phyloP scores from a whole-genome alignment of 345 rosid species.

The Arabidopsis suecica region DNA sequence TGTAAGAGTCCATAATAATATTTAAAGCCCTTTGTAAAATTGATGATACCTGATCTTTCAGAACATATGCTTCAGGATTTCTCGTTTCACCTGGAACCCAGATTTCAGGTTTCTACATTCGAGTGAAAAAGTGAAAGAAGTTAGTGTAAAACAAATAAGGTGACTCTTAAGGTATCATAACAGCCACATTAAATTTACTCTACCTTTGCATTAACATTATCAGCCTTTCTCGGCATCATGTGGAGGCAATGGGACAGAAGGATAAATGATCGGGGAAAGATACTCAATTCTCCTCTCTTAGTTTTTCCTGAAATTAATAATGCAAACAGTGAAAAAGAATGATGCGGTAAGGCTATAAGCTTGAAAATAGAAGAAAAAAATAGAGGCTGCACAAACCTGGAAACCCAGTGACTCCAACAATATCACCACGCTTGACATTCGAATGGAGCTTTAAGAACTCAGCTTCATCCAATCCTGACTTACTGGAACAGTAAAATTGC shows the following conservation, averaged over 20 bases:
- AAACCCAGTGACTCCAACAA: conserved; percentile 90
- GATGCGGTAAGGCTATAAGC: not conserved
- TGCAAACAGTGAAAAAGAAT: not conserved
- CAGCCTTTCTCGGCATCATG: conserved; percentile 78
- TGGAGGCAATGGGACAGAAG: conserved; percentile 92
- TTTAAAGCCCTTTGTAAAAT: not conserved
- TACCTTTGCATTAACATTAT: conserved; percentile 61
- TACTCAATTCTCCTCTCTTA: conserved; percentile 91
- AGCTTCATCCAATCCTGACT: conserved; percentile 77
- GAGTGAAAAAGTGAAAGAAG: conserved; percentile 16
- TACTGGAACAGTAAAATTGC: conserved; percentile 52
- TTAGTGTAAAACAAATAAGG: conserved; percentile 19
- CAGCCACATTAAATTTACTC: conserved; percentile 16
- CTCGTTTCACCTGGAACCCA: conserved; percentile 78
- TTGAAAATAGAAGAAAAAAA: not conserved
- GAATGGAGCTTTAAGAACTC: conserved; percentile 75
- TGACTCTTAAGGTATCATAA: not conserved
- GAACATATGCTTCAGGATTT: conserved; percentile 80
- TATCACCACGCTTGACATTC: conserved; percentile 86
- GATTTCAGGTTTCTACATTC: conserved; percentile 62
- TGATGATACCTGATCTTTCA: conserved; percentile 86
- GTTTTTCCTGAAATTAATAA: conserved; percentile 65
- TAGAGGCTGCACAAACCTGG: conserved; percentile 64
- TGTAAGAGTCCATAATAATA: conserved; percentile 1
- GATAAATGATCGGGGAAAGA: conserved; percentile 66